Percentiles rank a stretch among this genome's conserved stretches.
These are phyloP conservation scores for Massarina eburnea DNA, from an alignment of 2,329 filamentous ascomycete species.

Conservation along the genomic window DNA sequence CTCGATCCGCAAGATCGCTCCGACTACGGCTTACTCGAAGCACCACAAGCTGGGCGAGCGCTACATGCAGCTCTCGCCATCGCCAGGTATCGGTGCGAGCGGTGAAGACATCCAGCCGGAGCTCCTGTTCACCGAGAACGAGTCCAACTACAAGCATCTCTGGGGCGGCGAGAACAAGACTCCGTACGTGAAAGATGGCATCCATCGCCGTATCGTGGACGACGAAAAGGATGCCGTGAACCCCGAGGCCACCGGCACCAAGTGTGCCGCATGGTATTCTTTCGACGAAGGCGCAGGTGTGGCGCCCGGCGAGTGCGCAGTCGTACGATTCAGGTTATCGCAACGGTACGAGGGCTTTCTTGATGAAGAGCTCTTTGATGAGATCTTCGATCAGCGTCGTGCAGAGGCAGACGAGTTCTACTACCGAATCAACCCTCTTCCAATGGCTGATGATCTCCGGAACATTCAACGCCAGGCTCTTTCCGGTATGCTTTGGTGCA, in stretches of 20 bases:
- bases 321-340: conserved; percentile 88
- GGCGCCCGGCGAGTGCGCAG: conserved; percentile 86
- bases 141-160: conserved; percentile 79
- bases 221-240: conserved; percentile 80
- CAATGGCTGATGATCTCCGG: conserved; percentile 88
- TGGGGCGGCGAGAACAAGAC: conserved; percentile 75
- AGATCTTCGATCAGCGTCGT: conserved; percentile 81
- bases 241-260: conserved; percentile 77
- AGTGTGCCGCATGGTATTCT: conserved; percentile 86
- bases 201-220: conserved; percentile 84
- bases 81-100: conserved; percentile 76
- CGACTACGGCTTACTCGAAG: conserved; percentile 72
- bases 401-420: conserved; percentile 97
- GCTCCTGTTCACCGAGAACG: conserved; percentile 92
- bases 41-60: conserved; percentile 81
- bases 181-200: conserved; percentile 91
- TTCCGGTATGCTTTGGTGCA: conserved; percentile 97
- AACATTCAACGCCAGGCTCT: conserved; percentile 96
- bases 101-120: conserved; percentile 83
- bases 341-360: conserved; percentile 74
- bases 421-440: conserved; percentile 86
- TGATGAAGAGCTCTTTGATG: conserved; percentile 90
- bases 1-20: conserved; percentile 66
- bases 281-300: conserved; percentile 91
- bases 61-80: conserved; percentile 83